A percentile compares a stretch with the other conserved stretches of the same genome.
Conservation (phyloP, 176 grass and related monocot genomes). For the Triticum monococcum region DNA sequence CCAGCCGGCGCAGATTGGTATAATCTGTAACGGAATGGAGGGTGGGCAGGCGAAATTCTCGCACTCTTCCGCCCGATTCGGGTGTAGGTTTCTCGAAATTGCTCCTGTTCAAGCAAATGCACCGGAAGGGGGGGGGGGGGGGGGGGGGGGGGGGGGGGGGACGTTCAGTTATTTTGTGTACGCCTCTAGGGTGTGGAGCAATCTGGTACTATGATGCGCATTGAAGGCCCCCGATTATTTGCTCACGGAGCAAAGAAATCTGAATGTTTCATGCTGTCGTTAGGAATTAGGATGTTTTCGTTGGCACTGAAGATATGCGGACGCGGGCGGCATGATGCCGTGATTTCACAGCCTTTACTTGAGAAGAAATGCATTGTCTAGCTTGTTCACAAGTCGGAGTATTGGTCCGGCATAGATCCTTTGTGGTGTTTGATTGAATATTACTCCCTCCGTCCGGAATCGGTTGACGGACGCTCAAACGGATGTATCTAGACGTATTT, state of each 20-base stretch:
- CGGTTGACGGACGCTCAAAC: too few relatives aligned
- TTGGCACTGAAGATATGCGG: background rate
- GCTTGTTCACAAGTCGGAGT: background rate
- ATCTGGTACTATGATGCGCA: background rate
- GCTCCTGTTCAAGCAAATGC: background rate
- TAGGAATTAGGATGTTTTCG: background rate
- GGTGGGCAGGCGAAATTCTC: background rate
- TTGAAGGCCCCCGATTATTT: background rate
- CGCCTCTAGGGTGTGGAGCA: background rate
- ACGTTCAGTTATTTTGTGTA: background rate
- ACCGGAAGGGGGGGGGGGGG: too few relatives aligned
- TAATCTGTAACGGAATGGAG: background rate
- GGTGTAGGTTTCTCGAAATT: constrained; percentile 8
- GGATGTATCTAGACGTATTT: too few relatives aligned
- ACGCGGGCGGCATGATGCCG: background rate
- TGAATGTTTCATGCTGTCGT: background rate
- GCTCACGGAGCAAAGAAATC: background rate
- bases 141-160: background rate
- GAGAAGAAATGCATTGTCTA: background rate
- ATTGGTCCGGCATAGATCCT: background rate
- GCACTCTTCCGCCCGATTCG: background rate
- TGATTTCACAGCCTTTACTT: background rate
- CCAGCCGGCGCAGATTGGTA: background rate
- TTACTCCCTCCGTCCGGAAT: too few relatives aligned
- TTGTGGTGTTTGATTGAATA: background rate